phyloP scores from a whole-genome alignment of 1,284 basidiomycete species.

The Coriolopsis trogii region DNA sequence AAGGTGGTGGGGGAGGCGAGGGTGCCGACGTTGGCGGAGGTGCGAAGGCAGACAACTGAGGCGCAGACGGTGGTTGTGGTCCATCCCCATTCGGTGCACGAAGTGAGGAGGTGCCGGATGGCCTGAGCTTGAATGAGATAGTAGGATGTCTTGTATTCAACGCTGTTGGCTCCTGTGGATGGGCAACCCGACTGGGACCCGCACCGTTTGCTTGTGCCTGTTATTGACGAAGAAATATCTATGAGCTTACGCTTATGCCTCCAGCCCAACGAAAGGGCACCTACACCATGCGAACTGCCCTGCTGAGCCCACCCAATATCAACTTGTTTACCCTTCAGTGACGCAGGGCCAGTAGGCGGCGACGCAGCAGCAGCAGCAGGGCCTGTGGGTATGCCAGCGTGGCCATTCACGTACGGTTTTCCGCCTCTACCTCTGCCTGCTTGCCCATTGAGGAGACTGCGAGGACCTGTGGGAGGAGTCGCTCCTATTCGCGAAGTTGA shows the following conservation, averaged over 20 bases:
- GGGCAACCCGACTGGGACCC: constrained; percentile 26
- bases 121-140: constrained; percentile 34
- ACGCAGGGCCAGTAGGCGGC: constrained; percentile 33
- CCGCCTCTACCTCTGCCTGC: constrained; percentile 24
- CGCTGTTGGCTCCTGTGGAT: constrained; percentile 26
- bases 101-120: constrained; percentile 18
- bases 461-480: constrained; percentile 59
- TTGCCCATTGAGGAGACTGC: constrained; percentile 49
- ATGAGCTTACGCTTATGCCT: constrained; percentile 29
- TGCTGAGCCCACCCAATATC: constrained; percentile 26
- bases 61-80: constrained; percentile 25
- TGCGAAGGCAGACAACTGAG: constrained; percentile 25
- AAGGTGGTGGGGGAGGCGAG: constrained; percentile 28
- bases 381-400: constrained; percentile 29
- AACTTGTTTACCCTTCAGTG: constrained; percentile 39
- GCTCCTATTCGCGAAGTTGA: constrained; percentile 46
- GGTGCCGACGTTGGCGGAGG: constrained; percentile 23
- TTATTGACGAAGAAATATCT: constrained; percentile 17
- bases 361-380: constrained; percentile 26
- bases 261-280: constrained; percentile 23
- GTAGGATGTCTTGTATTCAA: constrained; percentile 27
- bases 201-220: constrained; percentile 34
- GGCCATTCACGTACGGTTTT: constrained; percentile 36
- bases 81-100: constrained; percentile 17
- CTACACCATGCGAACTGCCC: constrained; percentile 27